Conservation (phyloP, 2,329 filamentous ascomycete species). For the Ophiostoma fasciatum region DNA sequence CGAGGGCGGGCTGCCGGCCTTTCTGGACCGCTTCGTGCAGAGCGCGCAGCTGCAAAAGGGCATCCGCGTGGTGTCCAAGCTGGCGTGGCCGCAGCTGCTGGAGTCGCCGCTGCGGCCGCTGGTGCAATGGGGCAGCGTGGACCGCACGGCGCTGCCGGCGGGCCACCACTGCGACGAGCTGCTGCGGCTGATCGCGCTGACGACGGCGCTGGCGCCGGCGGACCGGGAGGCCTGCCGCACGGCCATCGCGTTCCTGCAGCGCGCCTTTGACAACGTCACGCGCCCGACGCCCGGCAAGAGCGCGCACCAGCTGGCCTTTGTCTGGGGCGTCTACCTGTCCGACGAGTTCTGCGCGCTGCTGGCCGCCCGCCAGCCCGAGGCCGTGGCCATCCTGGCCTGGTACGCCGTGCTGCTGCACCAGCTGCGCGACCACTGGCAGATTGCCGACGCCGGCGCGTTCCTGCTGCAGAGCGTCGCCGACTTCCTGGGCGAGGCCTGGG, state of each 20-base stretch:
- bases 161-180: conserved; percentile 18
- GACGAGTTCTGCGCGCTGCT: conserved; percentile 22
- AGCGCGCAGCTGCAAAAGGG: conserved; percentile 28
- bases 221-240: conserved; percentile 11
- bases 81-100: conserved; percentile 21
- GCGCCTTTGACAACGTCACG: conserved; percentile 15
- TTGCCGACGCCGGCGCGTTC: conserved; percentile 17
- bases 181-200: conserved; percentile 9
- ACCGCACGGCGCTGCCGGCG: background rate
- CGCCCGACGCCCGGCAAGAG: conserved; percentile 4
- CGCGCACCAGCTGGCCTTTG: conserved; percentile 16
- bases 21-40: conserved; percentile 26
- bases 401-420: conserved; percentile 27
- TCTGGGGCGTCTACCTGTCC: conserved; percentile 22
- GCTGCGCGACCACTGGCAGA: conserved; percentile 20
- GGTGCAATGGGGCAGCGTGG: conserved; percentile 14
- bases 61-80: conserved; percentile 22
- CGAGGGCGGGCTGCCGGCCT: conserved; percentile 24
- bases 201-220: conserved; percentile 7
- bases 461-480: conserved; percentile 15
- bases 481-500: conserved; percentile 19
- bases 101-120: conserved; percentile 21
- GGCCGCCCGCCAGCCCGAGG: conserved; percentile 22
- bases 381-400: conserved; percentile 24
- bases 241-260: conserved; percentile 18